Evolutionary conservation across 768 basidiomycete genomes (phyloP), one percentile per base, ranked within the genome.

Genomic region (Clavaria fumosa): DNA sequence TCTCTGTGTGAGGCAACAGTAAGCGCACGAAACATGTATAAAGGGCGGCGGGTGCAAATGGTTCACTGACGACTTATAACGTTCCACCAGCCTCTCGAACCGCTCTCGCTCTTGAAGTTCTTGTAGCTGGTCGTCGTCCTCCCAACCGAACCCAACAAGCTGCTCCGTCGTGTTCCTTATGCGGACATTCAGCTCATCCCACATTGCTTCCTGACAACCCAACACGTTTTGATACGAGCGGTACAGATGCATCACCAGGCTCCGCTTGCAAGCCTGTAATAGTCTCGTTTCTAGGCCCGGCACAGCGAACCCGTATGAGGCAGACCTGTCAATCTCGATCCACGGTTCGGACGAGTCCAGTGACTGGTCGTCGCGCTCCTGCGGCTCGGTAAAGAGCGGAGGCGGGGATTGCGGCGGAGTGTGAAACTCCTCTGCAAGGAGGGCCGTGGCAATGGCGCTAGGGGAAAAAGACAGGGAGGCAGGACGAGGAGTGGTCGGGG

Each of bases 201-300:
- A 81, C 75, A 81, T 78, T 20, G 75, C 69, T 48, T 80, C 78
- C 51, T 75, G 69, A 45, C 74, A 77, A 9, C 73, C 75, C 9
- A 78, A 51, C 5, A 81, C 71, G 14, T 56, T 53, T 45, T 72
- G 68, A 43, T 69, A 78, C n/a, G 71, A 67, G 43, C 65, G 61
- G 47, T 77, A 72, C 3, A 81, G 63, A 40, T 81, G 78, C 74
- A 80, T 77, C 0, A 76, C 75, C 20, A 78, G 61, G 2, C 74
- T 73, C 31, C 73, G 66, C 38, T 76, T 70, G 41, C 58, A n/a
- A n/a, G n/a, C n/a, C n/a, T n/a, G n/a, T n/a, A n/a, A n/a, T n/a
- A n/a, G n/a, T n/a, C n/a, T n/a, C n/a, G n/a, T n/a, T n/a, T n/a
- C n/a, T n/a, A n/a, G n/a, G n/a, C n/a, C n/a, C n/a, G n/a, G n/a